Base-by-base conservation (phyloP, 2,329 filamentous ascomycete species). In the Eutypella sp. region DNA sequence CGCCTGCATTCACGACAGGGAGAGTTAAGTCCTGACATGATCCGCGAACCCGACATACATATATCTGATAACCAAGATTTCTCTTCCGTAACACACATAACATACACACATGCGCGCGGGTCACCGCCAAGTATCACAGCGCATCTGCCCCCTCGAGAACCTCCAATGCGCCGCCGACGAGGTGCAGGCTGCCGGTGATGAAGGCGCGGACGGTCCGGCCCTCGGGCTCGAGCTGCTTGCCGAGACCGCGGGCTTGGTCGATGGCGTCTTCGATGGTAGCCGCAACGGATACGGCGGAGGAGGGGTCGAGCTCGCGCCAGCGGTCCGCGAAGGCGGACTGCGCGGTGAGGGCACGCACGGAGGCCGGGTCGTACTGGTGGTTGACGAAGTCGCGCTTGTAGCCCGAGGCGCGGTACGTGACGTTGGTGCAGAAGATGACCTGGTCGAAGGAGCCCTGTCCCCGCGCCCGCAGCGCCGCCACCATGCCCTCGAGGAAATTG, bases 371-470 rank as follows among this genome's bases (percentile, higher is more conserved):
- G 52, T 75, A 67, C 50, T 78, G 72, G 53, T 69, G 65, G 55
- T 81, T 81, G 44, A 82, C 73, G 54, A 81, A 79, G 57, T 83
- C 76, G 58, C 64, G 60, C 59, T 79, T 79, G 52, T 77, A 79
- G 4, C 74, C 72, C 16, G 70, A 71, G 36, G 66, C 59, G 6
- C 70, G 68, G 52, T 75, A 76, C 1, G 78, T 78, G 47, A 79
- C 80, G 59, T 95, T 95, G 1, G 87, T 88, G 62, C 87, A 93
- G 69, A 95, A 95, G 42, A 95, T 74, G 42, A 81, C 87, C 58
- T 89, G 82, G 18, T 82, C 81, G 61, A 95, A 92, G 0, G 68
- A 53, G 9, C 55, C 57, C 23, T 61, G 56, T 0, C 56, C 53
- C 47, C 59, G 63, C 33, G 59, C 54, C 19, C 63, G 60, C 8